A percentile compares a stretch with the other conserved stretches of the same genome.
Conservation (phyloP, 163 green algal species). For the Dunaliella salina region DNA sequence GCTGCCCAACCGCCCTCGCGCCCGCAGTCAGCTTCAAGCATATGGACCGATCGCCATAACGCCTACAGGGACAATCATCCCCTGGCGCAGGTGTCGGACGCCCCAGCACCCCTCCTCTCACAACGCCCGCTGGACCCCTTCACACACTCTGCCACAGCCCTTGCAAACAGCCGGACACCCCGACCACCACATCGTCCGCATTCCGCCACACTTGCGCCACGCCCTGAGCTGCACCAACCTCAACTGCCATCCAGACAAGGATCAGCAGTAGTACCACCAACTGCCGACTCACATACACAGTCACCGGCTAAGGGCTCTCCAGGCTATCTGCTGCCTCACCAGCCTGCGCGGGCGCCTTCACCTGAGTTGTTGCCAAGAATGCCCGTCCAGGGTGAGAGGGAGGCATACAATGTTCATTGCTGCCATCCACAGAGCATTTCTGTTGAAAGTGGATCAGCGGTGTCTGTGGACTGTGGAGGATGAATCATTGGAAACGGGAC, state of each 20-base stretch:
- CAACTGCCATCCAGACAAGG: too few species aligned
- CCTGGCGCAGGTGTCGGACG: not conserved
- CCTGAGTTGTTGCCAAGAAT: not conserved
- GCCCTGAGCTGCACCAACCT: too few species aligned
- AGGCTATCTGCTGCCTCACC: not conserved
- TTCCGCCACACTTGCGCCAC: not conserved
- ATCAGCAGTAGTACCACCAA: too few species aligned
- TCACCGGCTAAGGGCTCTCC: too few species aligned
- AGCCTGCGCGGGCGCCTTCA: not conserved
- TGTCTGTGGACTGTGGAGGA: too few species aligned
- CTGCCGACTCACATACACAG: too few species aligned
- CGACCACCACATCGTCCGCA: not conserved
- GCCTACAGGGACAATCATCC: not conserved
- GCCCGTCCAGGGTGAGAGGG: too few species aligned
- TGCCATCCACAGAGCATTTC: too few species aligned
- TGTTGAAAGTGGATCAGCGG: too few species aligned
- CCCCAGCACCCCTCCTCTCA: not conserved
- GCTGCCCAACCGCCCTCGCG: too few species aligned
- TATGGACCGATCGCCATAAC: not conserved
- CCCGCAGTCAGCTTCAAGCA: not conserved
- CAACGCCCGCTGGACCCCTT: not conserved
- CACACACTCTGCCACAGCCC: not conserved
- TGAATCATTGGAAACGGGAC: too few species aligned
- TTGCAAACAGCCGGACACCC: not conserved
- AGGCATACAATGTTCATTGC: too few species aligned